Conservation (phyloP, 345 rosid species). For the Populus deltoides region DNA sequence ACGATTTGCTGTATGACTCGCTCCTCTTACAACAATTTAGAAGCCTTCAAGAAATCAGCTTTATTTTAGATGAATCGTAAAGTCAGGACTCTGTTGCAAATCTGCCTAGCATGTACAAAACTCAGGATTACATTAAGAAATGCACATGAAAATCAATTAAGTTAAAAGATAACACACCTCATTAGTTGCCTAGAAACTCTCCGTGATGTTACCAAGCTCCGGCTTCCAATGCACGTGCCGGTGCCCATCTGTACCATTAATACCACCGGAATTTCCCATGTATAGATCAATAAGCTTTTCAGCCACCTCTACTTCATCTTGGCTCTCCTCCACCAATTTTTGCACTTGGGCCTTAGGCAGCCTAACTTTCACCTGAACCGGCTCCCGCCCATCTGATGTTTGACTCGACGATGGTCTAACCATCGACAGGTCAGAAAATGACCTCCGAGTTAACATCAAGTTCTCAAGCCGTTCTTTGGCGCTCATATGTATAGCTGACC, state of each 20-base stretch:
- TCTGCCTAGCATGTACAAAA: too few species aligned
- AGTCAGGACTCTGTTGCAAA: too few species aligned
- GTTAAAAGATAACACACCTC: constrained; percentile 13
- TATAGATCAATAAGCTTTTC: constrained; percentile 64
- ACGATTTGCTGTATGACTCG: not conserved
- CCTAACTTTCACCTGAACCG: constrained; percentile 55
- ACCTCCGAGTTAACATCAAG: constrained; percentile 76
- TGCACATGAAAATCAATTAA: not conserved
- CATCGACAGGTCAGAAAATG: constrained; percentile 65
- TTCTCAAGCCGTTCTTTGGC: constrained; percentile 84
- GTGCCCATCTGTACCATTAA: not conserved
- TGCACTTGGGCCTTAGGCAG: constrained; percentile 68
- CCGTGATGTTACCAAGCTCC: constrained; percentile 16
- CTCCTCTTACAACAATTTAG: not conserved
- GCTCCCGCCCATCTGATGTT: not conserved
- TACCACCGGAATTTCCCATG: constrained; percentile 21
- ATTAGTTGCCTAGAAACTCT: not conserved
- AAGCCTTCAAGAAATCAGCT: not conserved
- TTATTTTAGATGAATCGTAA: not conserved
- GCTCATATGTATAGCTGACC: constrained; percentile 73
- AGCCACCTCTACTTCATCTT: constrained; percentile 52
- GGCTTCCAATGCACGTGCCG: constrained; percentile 17
- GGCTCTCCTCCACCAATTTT: constrained; percentile 60
- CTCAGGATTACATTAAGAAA: too few species aligned
- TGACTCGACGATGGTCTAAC: constrained; percentile 27